Evolutionary conservation across 805 yeast genomes (phyloP).

Genomic region (Candida ascalaphidarum): DNA sequence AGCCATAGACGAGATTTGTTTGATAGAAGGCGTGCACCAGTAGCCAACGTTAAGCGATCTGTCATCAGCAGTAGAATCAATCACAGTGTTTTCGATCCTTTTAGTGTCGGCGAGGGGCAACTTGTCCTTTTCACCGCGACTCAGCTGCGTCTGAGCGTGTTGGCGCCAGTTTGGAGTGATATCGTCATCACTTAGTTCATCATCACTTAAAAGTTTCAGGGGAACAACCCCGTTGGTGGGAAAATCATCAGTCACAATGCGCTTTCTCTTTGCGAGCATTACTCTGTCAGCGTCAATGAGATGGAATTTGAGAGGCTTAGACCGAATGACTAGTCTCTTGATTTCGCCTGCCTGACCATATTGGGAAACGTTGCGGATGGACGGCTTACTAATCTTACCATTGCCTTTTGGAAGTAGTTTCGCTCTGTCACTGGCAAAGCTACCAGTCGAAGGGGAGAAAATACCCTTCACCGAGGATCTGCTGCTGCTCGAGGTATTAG

Average conservation of each 20-base stretch:
- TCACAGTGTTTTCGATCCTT: too few relatives aligned
- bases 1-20: conserved; percentile 36
- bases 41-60: conserved; percentile 32
- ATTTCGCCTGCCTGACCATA: conserved; percentile 16
- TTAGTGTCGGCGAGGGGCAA: too few relatives aligned
- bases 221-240: conserved; percentile 4
- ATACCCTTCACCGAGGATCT: too few relatives aligned
- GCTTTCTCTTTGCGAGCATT: conserved; percentile 23
- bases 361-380: neutral
- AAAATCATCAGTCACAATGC: conserved; percentile 12
- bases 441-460: conserved; percentile 3
- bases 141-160: neutral
- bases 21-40: conserved; percentile 66
- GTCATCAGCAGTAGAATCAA: neutral
- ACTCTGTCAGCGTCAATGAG: conserved; percentile 34
- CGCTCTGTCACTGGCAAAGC: too few relatives aligned
- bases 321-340: conserved; percentile 28
- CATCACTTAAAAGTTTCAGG: conserved; percentile 11
- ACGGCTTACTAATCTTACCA: too few relatives aligned
- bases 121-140: neutral
- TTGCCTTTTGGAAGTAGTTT: too few relatives aligned
- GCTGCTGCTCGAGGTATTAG: too few relatives aligned
- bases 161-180: conserved; percentile 1
- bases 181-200: conserved; percentile 12
- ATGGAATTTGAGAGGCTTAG: conserved; percentile 33